Percentiles rank a stretch among this genome's conserved stretches.
phyloP scores from a whole-genome alignment of 179 eudicot species.

The Beta macrorhiza region DNA sequence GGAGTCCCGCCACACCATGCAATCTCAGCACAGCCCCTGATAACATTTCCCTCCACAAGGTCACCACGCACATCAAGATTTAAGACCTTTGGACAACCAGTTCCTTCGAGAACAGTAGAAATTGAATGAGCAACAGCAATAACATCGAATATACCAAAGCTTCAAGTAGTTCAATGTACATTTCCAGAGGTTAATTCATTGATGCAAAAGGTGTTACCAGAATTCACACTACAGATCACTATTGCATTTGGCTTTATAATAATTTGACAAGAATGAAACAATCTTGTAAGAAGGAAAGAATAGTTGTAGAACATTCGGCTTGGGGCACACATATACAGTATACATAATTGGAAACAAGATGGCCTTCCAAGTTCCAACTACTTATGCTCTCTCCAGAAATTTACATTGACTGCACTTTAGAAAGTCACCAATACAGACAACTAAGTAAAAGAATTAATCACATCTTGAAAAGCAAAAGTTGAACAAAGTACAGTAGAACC shows the following conservation, averaged over 20 bases:
- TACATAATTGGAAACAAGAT: background rate
- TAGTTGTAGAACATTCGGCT: background rate
- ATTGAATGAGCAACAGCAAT: constrained; percentile 16
- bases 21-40: constrained; percentile 75
- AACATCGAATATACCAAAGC: background rate
- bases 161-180: constrained; percentile 11
- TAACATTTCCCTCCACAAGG: constrained; percentile 76
- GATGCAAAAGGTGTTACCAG: background rate
- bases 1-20: constrained; percentile 99
- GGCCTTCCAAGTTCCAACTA: background rate
- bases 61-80: constrained; percentile 84
- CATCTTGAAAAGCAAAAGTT: background rate
- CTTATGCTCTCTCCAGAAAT: background rate
- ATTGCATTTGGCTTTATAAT: background rate
- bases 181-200: background rate
- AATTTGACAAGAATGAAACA: background rate
- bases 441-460: background rate
- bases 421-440: background rate
- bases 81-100: constrained; percentile 88
- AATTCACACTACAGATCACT: background rate
- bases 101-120: constrained; percentile 51
- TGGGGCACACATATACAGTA: background rate
- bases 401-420: background rate
- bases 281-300: background rate
- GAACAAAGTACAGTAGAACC: background rate